These are phyloP conservation scores for Chaetomium sp. DNA, from an alignment of 2,329 filamentous ascomycete genomes.

Conservation along the genomic window DNA sequence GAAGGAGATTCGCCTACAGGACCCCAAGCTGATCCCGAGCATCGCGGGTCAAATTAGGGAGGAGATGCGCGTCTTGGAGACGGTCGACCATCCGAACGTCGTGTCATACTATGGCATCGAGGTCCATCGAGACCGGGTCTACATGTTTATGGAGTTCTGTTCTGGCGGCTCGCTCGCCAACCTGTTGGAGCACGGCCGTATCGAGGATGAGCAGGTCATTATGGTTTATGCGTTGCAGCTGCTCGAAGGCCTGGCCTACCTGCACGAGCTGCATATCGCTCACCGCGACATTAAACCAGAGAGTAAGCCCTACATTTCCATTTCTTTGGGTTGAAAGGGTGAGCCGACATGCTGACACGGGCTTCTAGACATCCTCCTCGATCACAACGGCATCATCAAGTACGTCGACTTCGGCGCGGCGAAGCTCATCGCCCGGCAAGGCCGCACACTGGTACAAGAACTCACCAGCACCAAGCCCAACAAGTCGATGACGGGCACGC, in stretches of 20 bases:
- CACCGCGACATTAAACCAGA: conserved; percentile 98
- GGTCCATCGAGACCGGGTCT: conserved; percentile 97
- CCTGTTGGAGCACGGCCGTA: conserved; percentile 89
- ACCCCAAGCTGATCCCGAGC: conserved; percentile 91
- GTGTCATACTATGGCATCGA: conserved; percentile 98
- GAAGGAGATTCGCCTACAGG: conserved; percentile 96
- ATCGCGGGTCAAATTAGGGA: conserved; percentile 93
- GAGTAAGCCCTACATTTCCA: conserved; percentile 58
- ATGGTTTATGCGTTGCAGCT: conserved; percentile 96
- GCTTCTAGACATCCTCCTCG: conserved; percentile 80
- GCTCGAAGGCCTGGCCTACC: conserved; percentile 88
- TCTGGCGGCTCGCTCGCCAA: conserved; percentile 89
- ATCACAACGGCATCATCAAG: conserved; percentile 98
- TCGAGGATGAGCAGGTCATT: conserved; percentile 96
- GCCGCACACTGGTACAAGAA: conserved; percentile 76
- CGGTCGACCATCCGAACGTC: conserved; percentile 95
- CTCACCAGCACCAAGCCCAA: conserved; percentile 66
- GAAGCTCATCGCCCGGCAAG: conserved; percentile 93
- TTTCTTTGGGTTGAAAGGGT: neutral
- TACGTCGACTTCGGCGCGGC: conserved; percentile 98
- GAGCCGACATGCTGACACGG: conserved; percentile 18
- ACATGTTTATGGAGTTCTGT: conserved; percentile 99
- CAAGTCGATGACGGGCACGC: conserved; percentile 94
- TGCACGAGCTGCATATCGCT: conserved; percentile 88
- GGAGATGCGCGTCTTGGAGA: conserved; percentile 94